Evolutionary conservation across 2,329 filamentous ascomycete species (phyloP).

Genomic region (Fusarium sp.): DNA sequence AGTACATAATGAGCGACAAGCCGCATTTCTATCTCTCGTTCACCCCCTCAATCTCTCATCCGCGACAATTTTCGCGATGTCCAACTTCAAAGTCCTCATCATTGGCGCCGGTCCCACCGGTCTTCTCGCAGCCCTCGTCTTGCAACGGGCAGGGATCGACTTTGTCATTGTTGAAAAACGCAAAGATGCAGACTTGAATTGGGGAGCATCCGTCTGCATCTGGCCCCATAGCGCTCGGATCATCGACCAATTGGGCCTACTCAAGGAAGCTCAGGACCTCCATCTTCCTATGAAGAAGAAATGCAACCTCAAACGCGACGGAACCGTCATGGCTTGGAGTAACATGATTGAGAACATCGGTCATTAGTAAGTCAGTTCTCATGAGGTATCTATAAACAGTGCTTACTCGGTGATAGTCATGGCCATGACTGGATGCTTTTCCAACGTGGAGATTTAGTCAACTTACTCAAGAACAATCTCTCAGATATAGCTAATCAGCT

Average conservation of each 20-base stretch:
- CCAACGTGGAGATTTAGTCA: conserved; percentile 31
- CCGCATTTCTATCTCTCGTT: not conserved
- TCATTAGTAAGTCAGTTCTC: conserved; percentile 3
- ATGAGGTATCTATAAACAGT: fast-evolving
- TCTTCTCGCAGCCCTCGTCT: conserved; percentile 19
- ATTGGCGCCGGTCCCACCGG: conserved; percentile 25
- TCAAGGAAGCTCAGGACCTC: conserved; percentile 1
- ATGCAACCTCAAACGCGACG: conserved; percentile 29
- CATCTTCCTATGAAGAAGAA: conserved; percentile 29
- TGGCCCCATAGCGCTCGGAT: conserved; percentile 33
- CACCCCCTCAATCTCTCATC: not conserved
- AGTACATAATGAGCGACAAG: not conserved
- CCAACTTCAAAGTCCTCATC: conserved; percentile 29
- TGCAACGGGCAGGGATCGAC: conserved; percentile 22
- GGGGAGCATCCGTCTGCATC: conserved; percentile 28
- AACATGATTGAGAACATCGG: conserved; percentile 34
- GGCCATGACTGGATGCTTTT: conserved; percentile 43
- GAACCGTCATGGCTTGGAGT: conserved; percentile 28
- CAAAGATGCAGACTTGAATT: conserved; percentile 25
- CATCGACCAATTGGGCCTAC: conserved; percentile 26
- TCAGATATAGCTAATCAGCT: conserved; percentile 13
- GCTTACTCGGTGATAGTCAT: not conserved
- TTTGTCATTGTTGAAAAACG: conserved; percentile 25
- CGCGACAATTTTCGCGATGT: not conserved
- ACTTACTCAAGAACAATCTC: conserved; percentile 29